These are phyloP conservation scores for Hypoxylon sp. DNA, from an alignment of 2,329 filamentous ascomycete genomes.

Conservation along the genomic window DNA sequence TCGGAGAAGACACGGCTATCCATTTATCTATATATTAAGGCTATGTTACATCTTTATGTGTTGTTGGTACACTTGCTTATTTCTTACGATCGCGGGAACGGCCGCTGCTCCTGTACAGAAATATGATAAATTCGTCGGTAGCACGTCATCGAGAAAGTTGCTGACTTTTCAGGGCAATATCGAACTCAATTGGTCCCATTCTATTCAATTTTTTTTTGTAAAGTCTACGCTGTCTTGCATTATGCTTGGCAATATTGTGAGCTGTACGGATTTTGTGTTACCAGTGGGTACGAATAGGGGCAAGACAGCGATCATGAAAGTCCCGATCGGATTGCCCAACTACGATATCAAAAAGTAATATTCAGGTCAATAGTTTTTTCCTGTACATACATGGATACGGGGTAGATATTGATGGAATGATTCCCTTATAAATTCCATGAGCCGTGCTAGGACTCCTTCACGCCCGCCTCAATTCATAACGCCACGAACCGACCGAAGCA, in stretches of 20 bases:
- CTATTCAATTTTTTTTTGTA: background rate
- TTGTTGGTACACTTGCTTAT: conserved; percentile 1
- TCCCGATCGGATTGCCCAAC: background rate
- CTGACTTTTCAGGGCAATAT: background rate
- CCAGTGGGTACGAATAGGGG: background rate
- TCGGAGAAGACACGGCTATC: conserved; percentile 16
- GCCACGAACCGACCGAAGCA: background rate
- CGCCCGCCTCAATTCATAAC: background rate
- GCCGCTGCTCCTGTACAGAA: background rate
- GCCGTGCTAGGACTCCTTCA: background rate
- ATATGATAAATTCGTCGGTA: background rate
- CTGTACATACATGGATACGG: background rate
- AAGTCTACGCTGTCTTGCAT: background rate
- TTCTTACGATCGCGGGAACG: background rate
- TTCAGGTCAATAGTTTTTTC: background rate
- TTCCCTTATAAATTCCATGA: background rate
- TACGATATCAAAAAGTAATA: background rate
- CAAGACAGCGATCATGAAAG: background rate
- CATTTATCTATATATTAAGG: conserved; percentile 13
- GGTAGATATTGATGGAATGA: background rate
- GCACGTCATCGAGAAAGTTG: background rate
- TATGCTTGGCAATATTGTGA: background rate
- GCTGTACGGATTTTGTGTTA: background rate
- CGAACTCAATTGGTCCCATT: background rate
- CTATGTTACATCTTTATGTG: background rate